Evolutionary conservation across 1,139 yeast genomes (phyloP), one percentile per base, ranked within the genome.

Genomic region (Yamadazyma trypodendri): DNA sequence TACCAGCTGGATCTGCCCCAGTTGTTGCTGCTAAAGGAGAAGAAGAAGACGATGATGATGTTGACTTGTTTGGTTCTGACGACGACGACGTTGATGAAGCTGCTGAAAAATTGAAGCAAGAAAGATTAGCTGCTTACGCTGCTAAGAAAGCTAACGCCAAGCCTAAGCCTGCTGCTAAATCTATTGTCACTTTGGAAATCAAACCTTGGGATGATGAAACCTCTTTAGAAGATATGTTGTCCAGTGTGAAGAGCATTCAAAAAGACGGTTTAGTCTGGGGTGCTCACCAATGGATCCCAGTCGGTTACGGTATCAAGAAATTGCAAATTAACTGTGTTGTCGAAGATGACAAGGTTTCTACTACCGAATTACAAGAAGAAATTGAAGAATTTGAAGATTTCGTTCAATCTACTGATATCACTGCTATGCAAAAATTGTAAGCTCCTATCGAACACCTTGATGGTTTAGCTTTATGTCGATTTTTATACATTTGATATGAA

Each of bases 121-220:
- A 90, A 79, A 89, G 98, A 84, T 75, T 92, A 61, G 97, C 96
- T 65, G 96, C 84, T 68, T 92, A 92, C 80, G 86, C 89, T 62
- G 96, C 95, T 60, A 89, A 86, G 84, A 92, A 92, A 84, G 96
- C 96, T 54, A n/a, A n/a, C n/a, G 83, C 94, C 55, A 86, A 86
- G 77, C 88, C 97, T 61, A 88, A 88, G 81, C 88, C 97, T 61
- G 96, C 96, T 71, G 97, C 98, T 64, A 92, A 92, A 81, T 87
- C 97, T 49, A 77, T 89, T 56, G 96, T 92, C 61, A 92, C 98
- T 60, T 65, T 92, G 61, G 98, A 92, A 60, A 95, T 92, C 58
- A 92, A 92, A 84, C 97, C 97, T 74, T 92, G 98, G 98, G 98
- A 92, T 73, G 97, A 92, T 62, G 97, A 92, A 79, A 92, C 98